Base-by-base conservation (phyloP, 2,329 filamentous ascomycete genomes). In the Aureobasidium sp. region DNA sequence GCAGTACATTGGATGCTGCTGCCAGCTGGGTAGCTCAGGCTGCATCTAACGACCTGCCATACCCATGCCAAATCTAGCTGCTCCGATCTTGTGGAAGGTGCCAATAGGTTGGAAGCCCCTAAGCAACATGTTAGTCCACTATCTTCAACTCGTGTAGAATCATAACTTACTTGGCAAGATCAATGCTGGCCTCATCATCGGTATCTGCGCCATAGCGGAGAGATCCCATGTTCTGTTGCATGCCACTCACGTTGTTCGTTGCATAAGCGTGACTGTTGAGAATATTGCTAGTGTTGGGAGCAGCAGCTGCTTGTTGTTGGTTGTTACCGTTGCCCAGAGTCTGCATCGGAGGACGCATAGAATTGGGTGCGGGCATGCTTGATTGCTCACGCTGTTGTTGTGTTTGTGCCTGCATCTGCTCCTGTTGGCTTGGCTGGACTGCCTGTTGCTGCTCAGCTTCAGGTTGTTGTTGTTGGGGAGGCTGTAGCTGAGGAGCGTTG, bases 41-140 rank as follows among this genome's bases (percentile, higher is more conserved):
- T 37, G 60, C 34, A 48, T 31, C 60, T 62, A 62, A 57, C 60
- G 60, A 31, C 60, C 60, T 44, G 60, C 60, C 60, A 62, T 63
- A n/a, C 64, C 64, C 61, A 66, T 64, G 29, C 63, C 63, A 39
- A 66, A 64, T 41, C 64, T 62, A 14, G 63, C 63, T 29, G 64
- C 63, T 42, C 63, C 63, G 22, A 66, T 66, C 64, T 73, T 71
- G 63, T 80, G 78, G 66, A 78, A 80, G 2, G 74, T 73, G 31
- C 78, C 78, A 55, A 80, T 80, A 37, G 77, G 77, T 65, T 79
- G 77, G 69, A 80, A 80, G 27, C 78, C 78, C 71, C 78, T 80
- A 64, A 37, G 20, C 9, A 37, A 42, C 34, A 53, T 47, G 65
- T 64, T 56, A 45, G 62, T 42, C 2, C 39, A n/a, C 42, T 29